Base-by-base conservation (phyloP, 2,329 filamentous ascomycete genomes). In the Trichoderma sp. region DNA sequence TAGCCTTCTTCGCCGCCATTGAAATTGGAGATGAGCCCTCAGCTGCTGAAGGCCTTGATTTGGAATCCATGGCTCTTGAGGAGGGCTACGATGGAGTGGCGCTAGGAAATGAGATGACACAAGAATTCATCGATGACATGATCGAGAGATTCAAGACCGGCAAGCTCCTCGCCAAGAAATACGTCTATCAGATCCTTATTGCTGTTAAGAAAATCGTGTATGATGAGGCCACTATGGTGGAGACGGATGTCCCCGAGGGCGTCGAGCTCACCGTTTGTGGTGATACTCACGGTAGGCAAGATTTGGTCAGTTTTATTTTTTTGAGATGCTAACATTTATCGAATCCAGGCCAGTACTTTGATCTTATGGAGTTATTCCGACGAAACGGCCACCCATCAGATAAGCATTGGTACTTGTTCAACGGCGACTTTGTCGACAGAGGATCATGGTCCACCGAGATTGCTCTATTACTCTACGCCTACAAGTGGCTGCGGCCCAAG, bases 391-490 rank as follows among this genome's bases (percentile, higher is more conserved):
- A 86, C 72, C 96, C 96, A 0, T 88, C 87, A 18, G 93, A 95
- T 71, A 93, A 91, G 77, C 94, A 98, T 79, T 92, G 90, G 79
- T 99, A 98, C 78, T 86, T 99, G 14, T 99, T 99, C 86, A 99
- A 99, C 79, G 96, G 96, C 72, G 96, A 99, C 81, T 99, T 99
- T 77, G 96, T 99, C 66, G 96, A 99, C 79, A 89, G 96, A 78
- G 96, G 96, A 32, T 97, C 94, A 46, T 99, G 96, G 96, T 98
- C 95, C 7, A 94, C 90, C n/a, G 96, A 99, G 79, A 96, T 99
- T 74, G 95, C 94, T 13, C 85, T 99, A 58, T 85, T 97, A 13
- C 85, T 99, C 24, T 99, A 97, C 80, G 92, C 95, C 55, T 97
- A 97, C 86, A 99, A 99, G 84, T 97, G 93, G 95, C 81, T 98